Percentiles rank a stretch among this genome's conserved stretches.
These are phyloP conservation scores for Euphorbia pulcherrima DNA, from an alignment of 345 rosid species.

Conservation along the genomic window DNA sequence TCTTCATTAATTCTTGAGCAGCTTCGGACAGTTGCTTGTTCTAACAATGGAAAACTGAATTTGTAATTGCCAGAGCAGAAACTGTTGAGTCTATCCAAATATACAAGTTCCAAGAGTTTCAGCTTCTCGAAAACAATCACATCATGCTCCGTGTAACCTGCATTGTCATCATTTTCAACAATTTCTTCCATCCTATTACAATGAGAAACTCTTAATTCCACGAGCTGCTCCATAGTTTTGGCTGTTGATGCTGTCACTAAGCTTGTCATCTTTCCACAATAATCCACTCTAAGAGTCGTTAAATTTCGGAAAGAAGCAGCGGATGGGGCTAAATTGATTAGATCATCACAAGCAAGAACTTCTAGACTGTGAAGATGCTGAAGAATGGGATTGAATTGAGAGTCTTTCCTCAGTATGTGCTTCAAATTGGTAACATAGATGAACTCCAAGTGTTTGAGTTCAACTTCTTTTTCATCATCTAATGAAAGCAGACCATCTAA, in stretches of 20 bases:
- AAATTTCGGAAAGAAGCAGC: slow-evolving; percentile 14
- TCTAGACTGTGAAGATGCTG: slow-evolving; percentile 3
- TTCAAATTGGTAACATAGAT: rapidly evolving
- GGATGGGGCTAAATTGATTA: slow-evolving; percentile 5
- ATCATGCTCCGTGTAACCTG: slow-evolving; percentile 8
- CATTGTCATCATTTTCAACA: background rate
- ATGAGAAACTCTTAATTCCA: slow-evolving; percentile 5
- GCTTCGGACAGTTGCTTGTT: background rate
- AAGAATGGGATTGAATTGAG: background rate
- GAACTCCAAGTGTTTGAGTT: background rate
- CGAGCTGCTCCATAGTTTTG: slow-evolving; percentile 14
- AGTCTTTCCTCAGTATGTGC: slow-evolving; percentile 2
- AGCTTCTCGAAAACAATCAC: slow-evolving; percentile 8
- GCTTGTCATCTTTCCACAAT: slow-evolving; percentile 4
- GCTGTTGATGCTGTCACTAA: slow-evolving; percentile 11
- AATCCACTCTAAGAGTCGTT: background rate
- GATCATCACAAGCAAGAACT: background rate
- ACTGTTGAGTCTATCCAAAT: slow-evolving; percentile 12
- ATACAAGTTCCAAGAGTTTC: background rate
- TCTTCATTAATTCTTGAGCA: background rate
- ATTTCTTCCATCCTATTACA: slow-evolving; percentile 16
- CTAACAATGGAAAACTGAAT: background rate
- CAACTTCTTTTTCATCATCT: background rate
- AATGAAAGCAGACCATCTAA: slow-evolving; percentile 11
- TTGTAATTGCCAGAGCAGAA: background rate